These are phyloP conservation scores for Udeniomyces megalosporus DNA, from an alignment of 768 basidiomycete genomes.

Conservation along the genomic window DNA sequence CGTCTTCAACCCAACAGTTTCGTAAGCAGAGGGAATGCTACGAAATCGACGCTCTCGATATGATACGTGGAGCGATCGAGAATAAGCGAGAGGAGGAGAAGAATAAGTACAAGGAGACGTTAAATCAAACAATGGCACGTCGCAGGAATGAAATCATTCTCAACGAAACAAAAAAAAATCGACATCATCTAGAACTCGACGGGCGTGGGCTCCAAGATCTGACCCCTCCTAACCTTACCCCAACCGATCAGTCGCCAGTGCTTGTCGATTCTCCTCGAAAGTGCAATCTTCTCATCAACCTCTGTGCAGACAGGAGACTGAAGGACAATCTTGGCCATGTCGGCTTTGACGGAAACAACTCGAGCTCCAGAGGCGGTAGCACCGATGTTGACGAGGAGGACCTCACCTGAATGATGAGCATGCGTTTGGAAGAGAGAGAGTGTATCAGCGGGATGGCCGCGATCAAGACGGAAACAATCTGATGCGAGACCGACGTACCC, in stretches of 20 bases:
- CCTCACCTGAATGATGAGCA: constrained; percentile 8
- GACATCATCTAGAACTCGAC: no score
- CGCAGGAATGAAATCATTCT: no score
- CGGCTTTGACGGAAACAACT: constrained; percentile 82
- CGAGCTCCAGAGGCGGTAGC: constrained; percentile 94
- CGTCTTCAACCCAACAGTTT: no score
- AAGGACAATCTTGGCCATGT: constrained; percentile 82
- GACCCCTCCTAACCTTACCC: constrained; percentile 14
- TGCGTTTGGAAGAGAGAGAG: no score
- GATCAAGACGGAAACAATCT: not conserved
- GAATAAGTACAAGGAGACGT: no score
- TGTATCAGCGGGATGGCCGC: not conserved
- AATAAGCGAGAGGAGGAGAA: no score
- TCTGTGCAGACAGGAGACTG: constrained; percentile 93
- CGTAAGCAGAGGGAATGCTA: no score
- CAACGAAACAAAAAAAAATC: no score
- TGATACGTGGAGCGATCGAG: no score
- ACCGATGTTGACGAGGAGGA: constrained; percentile 78
- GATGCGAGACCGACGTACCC: constrained; percentile 7
- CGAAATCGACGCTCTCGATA: no score
- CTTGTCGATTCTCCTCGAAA: constrained; percentile 88
- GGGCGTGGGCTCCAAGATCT: constrained; percentile 14
- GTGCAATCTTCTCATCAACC: constrained; percentile 90
- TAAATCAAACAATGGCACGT: no score
- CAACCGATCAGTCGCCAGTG: constrained; percentile 90